phyloP scores from a whole-genome alignment of 2,329 filamentous ascomycete genomes.

The Penicillium digitatum region DNA sequence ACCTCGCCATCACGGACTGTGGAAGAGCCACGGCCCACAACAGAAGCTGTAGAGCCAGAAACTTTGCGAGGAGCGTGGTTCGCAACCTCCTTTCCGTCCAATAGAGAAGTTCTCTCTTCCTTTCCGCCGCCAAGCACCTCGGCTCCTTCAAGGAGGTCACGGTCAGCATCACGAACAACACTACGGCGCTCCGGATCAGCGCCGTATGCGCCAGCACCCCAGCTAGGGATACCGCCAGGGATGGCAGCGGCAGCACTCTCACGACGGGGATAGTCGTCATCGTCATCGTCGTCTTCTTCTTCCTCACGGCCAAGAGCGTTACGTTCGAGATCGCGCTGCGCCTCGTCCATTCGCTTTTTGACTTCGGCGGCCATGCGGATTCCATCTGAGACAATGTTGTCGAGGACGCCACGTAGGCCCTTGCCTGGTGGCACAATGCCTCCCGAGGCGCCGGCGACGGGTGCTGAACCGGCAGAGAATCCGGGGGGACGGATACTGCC shows the following conservation, averaged over 20 bases:
- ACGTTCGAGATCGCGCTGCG: slow-evolving; percentile 83
- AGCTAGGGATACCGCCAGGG: slow-evolving; percentile 36
- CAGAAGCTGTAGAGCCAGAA: neutral
- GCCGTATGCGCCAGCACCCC: slow-evolving; percentile 44
- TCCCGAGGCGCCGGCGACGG: slow-evolving; percentile 50
- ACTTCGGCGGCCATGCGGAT: slow-evolving; percentile 96
- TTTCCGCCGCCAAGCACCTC: slow-evolving; percentile 57
- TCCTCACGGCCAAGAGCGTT: slow-evolving; percentile 65
- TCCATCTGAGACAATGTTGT: slow-evolving; percentile 96
- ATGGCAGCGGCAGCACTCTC: slow-evolving; percentile 25
- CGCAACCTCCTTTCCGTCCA: slow-evolving; percentile 25
- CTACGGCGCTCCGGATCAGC: slow-evolving; percentile 60
- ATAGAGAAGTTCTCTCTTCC: slow-evolving; percentile 29
- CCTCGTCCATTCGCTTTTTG: slow-evolving; percentile 87
- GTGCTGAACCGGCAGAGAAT: slow-evolving; percentile 35
- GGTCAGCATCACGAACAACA: slow-evolving; percentile 60
- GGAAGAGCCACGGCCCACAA: slow-evolving; percentile 6
- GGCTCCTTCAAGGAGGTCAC: slow-evolving; percentile 68
- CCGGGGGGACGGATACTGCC: slow-evolving; percentile 48
- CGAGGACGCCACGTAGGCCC: slow-evolving; percentile 83
- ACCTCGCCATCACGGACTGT: slow-evolving; percentile 24
- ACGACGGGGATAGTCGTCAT: slow-evolving; percentile 54
- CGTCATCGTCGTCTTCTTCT: slow-evolving; percentile 67
- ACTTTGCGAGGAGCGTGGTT: slow-evolving; percentile 6
- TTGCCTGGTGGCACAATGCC: slow-evolving; percentile 63